Base-by-base conservation (phyloP, 257 asterid genomes). In the Mentha longifolia region DNA sequence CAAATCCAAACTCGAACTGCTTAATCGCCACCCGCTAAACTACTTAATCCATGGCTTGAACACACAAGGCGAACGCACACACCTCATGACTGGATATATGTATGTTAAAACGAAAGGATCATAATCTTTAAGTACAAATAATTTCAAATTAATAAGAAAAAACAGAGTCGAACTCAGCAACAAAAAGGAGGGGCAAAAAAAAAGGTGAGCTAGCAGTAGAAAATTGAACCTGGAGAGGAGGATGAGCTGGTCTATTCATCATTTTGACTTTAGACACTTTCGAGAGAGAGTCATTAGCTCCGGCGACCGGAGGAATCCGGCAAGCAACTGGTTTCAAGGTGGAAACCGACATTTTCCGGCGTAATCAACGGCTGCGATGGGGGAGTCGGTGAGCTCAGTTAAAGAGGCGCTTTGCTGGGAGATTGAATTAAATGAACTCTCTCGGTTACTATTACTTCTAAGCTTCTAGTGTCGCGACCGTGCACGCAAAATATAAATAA, bases 261-360 rank as follows among this genome's bases (percentile, higher is more conserved):
- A 70, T 60, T 41, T 37, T 31, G 67, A 75, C 73, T 41, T 25
- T 83, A 10, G 86, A 65, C 6, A 35, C 50, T 56, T 61, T 71
- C 42, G 85, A 46, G n/a, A 45, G 78, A 46, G 84, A 51, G n/a
- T 68, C 76, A 74, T 65, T 52, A 45, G 51, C 70, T 56, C 78
- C 79, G 71, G 57, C 15, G 52, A 14, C 71, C 63, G 82, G 78
- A 46, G 72, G 70, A 30, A 77, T 67, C 39, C 78, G 55, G 67
- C 74, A 60, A 70, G 65, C 71, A 0, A 68, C 50, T 6, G 85
- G 80, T 20, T 78, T 85, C 22, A 74, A 45, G 51, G 68, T 54
- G 63, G 79, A 68, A 12, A 73, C 10, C 14, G 81, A 78, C 89
- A 85, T 77, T 68, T 68, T 57, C 75, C 76, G 78, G 82, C 73